Evolutionary conservation across 352 stramenopile species (phyloP), one percentile per base, ranked within the genome.

Genomic region (Peronosclerospora sorghi): DNA sequence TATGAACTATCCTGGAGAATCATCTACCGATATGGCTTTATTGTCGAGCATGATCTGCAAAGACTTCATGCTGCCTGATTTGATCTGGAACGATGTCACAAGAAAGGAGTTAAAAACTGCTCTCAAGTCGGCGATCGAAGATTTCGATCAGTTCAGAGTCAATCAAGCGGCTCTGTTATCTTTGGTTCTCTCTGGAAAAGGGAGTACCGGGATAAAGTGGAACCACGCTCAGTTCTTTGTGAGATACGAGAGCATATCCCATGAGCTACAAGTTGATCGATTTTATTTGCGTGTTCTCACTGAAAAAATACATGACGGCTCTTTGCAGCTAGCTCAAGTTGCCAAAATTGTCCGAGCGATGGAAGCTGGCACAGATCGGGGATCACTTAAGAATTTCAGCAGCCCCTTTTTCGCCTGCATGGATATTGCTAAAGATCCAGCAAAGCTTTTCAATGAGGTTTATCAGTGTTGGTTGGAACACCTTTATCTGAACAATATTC

Each of bases 381-480:
- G 47, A 29, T 73, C 64, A 14, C 38, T 68, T 5, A 80, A 78
- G 50, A 64, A 60, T 2, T 67, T 55, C 4, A 68, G 52, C 15
- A 68, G 79, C 12, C 51, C 84, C 4, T 73, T 81, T 20, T 73
- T 83, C 21, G 74, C 78, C 0, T 72, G 67, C n/a, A 63, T 73
- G 15, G 73, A 70, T 39, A 86, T 91, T 40, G 65, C 71, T 1
- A 78, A 77, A 28, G 47, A 70, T 8, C 79, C 76, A 14, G 40
- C 49, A 1, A 58, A 47, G 13, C 86, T 87, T 48, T 89, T 89
- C 48, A 79, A 78, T 41, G 70, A 82, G 9, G 70, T 88, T 1
- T 91, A 87, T 41, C 72, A 89, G 49, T 75, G 73, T 40, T 91
- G 79, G 79, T 58, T 91, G 12, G 74, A 91, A 28, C 62, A 85